Base-by-base conservation (phyloP, 352 stramenopile genomes). In the Pythium guiyangense region DNA sequence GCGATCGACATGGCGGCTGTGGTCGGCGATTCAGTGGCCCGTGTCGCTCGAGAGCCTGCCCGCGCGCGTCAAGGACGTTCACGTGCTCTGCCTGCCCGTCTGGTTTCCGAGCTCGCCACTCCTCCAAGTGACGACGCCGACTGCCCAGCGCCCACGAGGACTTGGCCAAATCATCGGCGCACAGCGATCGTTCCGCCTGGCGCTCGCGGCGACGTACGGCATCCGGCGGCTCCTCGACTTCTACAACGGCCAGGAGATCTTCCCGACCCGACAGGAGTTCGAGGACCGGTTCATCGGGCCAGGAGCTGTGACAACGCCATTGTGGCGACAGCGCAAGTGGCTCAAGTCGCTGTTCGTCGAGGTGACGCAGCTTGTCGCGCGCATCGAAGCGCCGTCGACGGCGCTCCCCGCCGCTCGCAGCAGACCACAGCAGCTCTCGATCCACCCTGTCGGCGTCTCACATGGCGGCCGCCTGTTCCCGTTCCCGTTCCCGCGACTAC, bases 141-240 rank as follows among this genome's bases (percentile, higher is more conserved):
- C 35, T 11, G 2, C 47, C 10, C 6, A 22, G 10, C 37, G 37
- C 4, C 22, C 8, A 10, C 1, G 49, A 1, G 10, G 3, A n/a
- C 47, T 52, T 3, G 26, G 29, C 2, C 47, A 52, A 11, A 42
- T 52, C 4, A 25, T 12, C 10, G 51, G 39, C 17, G 39, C 51
- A 0, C 51, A 57, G 15, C 11, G 51, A 20, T 42, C 11, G 4
- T 57, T 57, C 31, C 39, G 51, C 39, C 11, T 42, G 0, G 14
- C 0, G 15, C 22, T 57, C 1, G 39, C 51, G 3, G 11, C 3
- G 15, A n/a, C 20, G 2, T 20, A 57, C 40, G 26, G 26, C 39
- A 49, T 57, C 26, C 27, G 25, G 1, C 10, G 45, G 6, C 22
- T 60, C 20, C 45, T 49, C 31, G 44, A 60, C 26, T 49, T 54